Evolutionary conservation across 805 yeast species (phyloP).

Genomic region (Lachancea sp.): DNA sequence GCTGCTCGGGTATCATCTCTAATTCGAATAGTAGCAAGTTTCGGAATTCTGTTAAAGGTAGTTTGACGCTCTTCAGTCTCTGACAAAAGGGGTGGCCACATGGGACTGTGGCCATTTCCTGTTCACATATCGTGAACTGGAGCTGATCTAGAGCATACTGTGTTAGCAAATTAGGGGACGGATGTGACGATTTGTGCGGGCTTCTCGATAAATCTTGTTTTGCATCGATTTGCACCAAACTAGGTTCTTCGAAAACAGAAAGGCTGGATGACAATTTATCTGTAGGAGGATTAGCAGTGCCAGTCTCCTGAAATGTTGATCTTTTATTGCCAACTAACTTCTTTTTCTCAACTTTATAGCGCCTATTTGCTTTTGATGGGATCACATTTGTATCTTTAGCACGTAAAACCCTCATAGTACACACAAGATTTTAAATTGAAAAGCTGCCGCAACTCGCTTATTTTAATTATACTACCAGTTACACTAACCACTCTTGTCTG

Average conservation of each 20-base stretch:
- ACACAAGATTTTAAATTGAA: neutral
- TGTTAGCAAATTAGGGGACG: conserved; percentile 10
- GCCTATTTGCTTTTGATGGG: neutral
- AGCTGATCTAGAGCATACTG: conserved; percentile 16
- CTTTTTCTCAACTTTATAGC: conserved; percentile 1
- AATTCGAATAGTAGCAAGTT: conserved; percentile 28
- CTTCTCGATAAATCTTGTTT: neutral
- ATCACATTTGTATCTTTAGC: conserved; percentile 8
- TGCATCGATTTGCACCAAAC: neutral
- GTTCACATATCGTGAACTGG: conserved; percentile 14
- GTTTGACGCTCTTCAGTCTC: conserved; percentile 1
- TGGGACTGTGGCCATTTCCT: conserved; percentile 11
- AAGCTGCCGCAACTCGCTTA: neutral
- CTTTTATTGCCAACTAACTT: too few relatives aligned
- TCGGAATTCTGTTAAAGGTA: conserved; percentile 5
- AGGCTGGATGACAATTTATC: too few relatives aligned
- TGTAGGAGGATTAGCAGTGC: too few relatives aligned
- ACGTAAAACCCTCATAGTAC: conserved; percentile 5
- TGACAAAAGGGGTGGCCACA: conserved; percentile 22
- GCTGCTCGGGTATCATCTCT: conserved; percentile 24
- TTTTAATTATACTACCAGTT: too few relatives aligned
- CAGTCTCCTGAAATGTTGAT: too few relatives aligned
- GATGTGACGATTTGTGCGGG: neutral
- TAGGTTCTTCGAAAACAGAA: too few relatives aligned
- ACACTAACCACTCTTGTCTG: too few relatives aligned